Evolutionary conservation across 2,329 filamentous ascomycete genomes (phyloP), one percentile per base, ranked within the genome.

Genomic region (Penicillium thymicola): DNA sequence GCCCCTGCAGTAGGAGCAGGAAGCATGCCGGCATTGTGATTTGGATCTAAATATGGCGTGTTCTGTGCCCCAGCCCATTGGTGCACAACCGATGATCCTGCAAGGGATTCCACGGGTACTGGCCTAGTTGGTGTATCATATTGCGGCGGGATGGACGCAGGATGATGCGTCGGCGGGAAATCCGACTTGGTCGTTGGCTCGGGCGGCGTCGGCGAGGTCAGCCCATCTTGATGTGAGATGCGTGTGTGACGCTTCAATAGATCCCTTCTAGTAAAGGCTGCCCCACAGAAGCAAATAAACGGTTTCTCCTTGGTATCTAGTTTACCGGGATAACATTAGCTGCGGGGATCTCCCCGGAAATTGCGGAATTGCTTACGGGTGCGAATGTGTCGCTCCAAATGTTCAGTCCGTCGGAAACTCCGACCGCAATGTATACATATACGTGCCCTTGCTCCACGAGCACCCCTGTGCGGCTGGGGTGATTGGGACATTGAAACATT

Each of bases 231-330:
- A 51, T 72, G 70, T 13, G 69, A 63, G 30, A 72, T 71, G 49
- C 67, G 67, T 25, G 65, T 70, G 52, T 72, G 70, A 54, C 70
- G 66, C 57, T 72, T 72, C 41, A 72, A 48, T 21, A 72, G 65
- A 63, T 72, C 70, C 34, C 70, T 67, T 49, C 70, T 70, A 55
- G 70, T 71, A 56, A 72, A 72, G 3, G 70, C 70, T 11, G 70
- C 67, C 59, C 70, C 70, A 62, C 70, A 72, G 61, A 70, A 72
- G 57, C 70, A 72, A 41, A 70, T 66, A 51, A 72, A 72, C 18
- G 70, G 70, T 49, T 72, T 72, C 57, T 72, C 70, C 47, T 72
- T 72, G 25, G 70, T 72, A 56, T 72, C 70, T 72, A 23, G 37
- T 50, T 30, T 38, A 18, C 30, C 13, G 14, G 13, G 30, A 44